Percentiles rank a stretch among this genome's conserved stretches.
These are phyloP conservation scores for Ascochyta clinopodiicola DNA, from an alignment of 2,329 filamentous ascomycete genomes.

Conservation along the genomic window DNA sequence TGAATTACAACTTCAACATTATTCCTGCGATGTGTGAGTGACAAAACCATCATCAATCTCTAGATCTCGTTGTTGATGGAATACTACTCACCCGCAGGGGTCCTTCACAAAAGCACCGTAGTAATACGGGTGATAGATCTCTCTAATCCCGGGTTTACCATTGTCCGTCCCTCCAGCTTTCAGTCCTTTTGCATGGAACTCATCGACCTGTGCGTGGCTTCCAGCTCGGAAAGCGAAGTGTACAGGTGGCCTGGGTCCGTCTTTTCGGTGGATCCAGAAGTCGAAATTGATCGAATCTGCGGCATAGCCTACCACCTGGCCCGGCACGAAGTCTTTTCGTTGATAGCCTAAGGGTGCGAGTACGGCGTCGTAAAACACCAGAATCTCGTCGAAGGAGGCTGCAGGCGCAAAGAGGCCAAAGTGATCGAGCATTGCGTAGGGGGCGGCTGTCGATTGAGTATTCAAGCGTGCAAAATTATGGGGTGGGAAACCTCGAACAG, in stretches of 20 bases:
- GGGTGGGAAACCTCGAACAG: no score
- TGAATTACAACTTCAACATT: conserved; percentile 24
- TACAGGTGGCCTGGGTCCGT: conserved; percentile 3
- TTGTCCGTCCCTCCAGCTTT: conserved; percentile 29
- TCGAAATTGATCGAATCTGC: not conserved
- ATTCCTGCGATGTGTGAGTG: conserved; percentile 15
- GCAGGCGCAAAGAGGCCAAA: not conserved
- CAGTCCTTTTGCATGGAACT: conserved; percentile 23
- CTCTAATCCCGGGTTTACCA: conserved; percentile 28
- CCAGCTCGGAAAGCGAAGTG: conserved; percentile 30
- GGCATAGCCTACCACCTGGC: conserved; percentile 20
- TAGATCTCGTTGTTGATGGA: no score
- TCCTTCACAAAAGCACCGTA: conserved; percentile 29
- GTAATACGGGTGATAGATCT: conserved; percentile 29
- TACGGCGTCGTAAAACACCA: not conserved
- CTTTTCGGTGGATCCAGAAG: conserved; percentile 28
- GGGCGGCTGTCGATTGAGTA: not conserved
- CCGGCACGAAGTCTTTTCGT: not conserved
- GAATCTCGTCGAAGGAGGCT: not conserved
- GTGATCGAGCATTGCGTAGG: not conserved
- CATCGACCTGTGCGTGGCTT: conserved; percentile 21
- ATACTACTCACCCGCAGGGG: no score
- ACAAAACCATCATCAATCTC: no score
- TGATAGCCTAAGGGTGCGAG: not conserved
- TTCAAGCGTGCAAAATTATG: no score